Evolutionary conservation across 2,329 filamentous ascomycete genomes (phyloP).

Genomic region (Diaporthe velutina): DNA sequence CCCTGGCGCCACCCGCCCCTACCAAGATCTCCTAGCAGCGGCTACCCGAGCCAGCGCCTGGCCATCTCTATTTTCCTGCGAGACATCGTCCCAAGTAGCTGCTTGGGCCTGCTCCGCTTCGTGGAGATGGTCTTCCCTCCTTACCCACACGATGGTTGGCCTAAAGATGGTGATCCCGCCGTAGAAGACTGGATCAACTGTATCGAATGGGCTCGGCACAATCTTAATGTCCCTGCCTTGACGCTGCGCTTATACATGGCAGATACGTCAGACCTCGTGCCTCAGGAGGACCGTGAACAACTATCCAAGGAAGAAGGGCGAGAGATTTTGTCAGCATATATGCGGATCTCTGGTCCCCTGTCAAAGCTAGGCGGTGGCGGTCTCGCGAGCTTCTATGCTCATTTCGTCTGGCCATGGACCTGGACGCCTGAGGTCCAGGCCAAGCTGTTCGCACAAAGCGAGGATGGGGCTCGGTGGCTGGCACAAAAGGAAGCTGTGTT

Average conservation of each 20-base stretch:
- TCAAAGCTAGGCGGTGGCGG: neutral
- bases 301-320: neutral
- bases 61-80: neutral
- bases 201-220: neutral
- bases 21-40: neutral
- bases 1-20: neutral
- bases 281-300: neutral
- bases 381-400: neutral
- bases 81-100: neutral
- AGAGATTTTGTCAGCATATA: neutral
- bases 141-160: conserved; percentile 1
- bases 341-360: neutral
- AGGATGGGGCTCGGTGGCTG: neutral
- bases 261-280: neutral
- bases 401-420: neutral
- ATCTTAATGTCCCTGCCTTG: neutral
- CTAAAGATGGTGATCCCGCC: neutral
- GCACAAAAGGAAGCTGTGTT: neutral
- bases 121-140: conserved; percentile 2
- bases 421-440: neutral
- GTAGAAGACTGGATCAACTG: neutral
- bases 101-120: conserved; percentile 4
- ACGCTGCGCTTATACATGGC: neutral
- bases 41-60: neutral
- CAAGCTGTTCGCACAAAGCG: neutral